Evolutionary conservation across 371 early-diverging fungal genomes (phyloP).

Genomic region (Apophysomyces elegans): DNA sequence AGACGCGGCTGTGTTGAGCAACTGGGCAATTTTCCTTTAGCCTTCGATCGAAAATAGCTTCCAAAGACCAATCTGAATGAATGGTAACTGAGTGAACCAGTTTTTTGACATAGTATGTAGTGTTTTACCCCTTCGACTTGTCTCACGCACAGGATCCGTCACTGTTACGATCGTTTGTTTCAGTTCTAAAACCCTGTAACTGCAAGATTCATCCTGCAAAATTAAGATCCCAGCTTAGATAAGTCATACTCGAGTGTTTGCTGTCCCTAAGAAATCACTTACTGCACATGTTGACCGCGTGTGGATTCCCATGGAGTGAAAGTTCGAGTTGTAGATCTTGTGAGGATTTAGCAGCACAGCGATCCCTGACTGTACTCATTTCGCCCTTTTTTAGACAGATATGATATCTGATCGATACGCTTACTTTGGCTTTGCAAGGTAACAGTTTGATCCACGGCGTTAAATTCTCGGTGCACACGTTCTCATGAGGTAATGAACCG

Average conservation of each 20-base stretch:
- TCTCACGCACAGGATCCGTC: conserved; percentile 71
- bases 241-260: too few relatives aligned
- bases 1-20: conserved; percentile 59
- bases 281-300: conserved; percentile 62
- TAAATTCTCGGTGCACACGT: conserved; percentile 96
- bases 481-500: conserved; percentile 87
- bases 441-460: conserved; percentile 96
- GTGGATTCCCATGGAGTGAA: conserved; percentile 86
- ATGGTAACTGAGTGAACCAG: background rate
- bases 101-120: background rate
- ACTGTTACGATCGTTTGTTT: conserved; percentile 74
- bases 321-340: conserved; percentile 86
- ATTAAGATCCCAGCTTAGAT: background rate
- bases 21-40: conserved; percentile 67
- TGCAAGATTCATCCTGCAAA: conserved; percentile 34
- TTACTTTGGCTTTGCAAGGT: conserved; percentile 88
- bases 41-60: conserved; percentile 66
- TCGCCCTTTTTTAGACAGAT: background rate
- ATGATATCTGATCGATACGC: background rate
- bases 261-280: conserved; percentile 15
- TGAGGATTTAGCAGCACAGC: conserved; percentile 87
- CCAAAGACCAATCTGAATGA: conserved; percentile 70
- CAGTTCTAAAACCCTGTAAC: conserved; percentile 39
- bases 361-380: conserved; percentile 72
- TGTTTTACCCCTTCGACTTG: conserved; percentile 53